phyloP scores from a whole-genome alignment of 176 grass and related monocot species.

The Hyparrhenia diplandra region DNA sequence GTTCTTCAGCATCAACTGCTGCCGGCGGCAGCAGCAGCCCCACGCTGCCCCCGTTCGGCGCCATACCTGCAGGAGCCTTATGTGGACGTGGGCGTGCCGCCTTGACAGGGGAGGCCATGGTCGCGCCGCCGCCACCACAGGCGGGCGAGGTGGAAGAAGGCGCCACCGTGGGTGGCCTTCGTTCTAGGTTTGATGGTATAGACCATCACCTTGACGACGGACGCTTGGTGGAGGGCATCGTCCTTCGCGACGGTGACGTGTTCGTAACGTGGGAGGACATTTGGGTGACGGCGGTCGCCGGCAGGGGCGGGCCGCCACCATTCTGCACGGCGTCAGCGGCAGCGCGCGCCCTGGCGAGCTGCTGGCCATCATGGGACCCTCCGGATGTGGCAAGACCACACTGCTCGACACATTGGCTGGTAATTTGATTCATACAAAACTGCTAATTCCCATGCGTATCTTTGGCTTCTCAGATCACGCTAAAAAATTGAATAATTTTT shows the following conservation, averaged over 20 bases:
- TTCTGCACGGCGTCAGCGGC: constrained; percentile 32
- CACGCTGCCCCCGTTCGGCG: neutral
- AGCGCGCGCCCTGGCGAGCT: constrained; percentile 38
- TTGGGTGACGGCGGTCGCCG: constrained; percentile 23
- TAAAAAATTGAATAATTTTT: too few relatives aligned
- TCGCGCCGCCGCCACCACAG: neutral
- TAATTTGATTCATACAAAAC: neutral
- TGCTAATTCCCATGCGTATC: too few relatives aligned
- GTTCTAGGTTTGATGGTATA: neutral
- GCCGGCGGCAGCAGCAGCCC: neutral
- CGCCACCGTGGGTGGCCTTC: too few relatives aligned
- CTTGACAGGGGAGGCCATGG: neutral
- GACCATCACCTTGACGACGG: neutral
- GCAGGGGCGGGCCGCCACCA: constrained; percentile 10
- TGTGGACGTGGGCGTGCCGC: neutral
- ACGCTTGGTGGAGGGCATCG: neutral
- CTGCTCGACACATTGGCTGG: constrained; percentile 47
- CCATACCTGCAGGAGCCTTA: neutral
- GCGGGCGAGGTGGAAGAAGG: neutral
- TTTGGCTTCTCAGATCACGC: too few relatives aligned
- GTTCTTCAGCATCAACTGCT: neutral
- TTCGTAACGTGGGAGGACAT: constrained; percentile 47
- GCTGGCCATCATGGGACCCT: constrained; percentile 49
- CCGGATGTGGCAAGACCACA: constrained; percentile 44
- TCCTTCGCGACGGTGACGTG: neutral